Base-by-base conservation (phyloP, 495 filamentous ascomycete species). In the Hypoxylon cercidicola region DNA sequence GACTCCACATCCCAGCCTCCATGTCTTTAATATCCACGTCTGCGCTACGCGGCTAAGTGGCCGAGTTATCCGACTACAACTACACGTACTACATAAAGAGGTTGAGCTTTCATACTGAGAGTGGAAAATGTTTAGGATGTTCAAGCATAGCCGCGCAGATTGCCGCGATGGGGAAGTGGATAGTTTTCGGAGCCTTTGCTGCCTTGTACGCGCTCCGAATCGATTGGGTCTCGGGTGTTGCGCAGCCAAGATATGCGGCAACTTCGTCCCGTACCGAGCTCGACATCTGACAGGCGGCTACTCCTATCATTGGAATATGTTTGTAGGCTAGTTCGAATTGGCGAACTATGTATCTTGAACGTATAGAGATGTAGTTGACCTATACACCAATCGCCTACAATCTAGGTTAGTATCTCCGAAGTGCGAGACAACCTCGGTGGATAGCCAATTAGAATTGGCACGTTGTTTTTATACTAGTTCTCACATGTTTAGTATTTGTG, bases 1-100 rank as follows among this genome's bases (percentile, higher is more conserved):
- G 18, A 21, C 18, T n/a, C 61, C 52, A 58, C 54, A 16, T 12
- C 32, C 46, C 30, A 52, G 19, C 54, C 30, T 9, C 25, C 25
- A 7, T 28, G 7, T 28, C 25, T 28, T 28, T 7, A 28, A 13
- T 13, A 9, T 45, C 10, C 18, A 23, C 20, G 13, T 44, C 11
- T 3, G 20, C 12, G 18, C 43, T 62, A 55, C 35, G 43, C 54
- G n/a, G 49, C 64, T 68, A 47, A 45, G 16, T 25, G 48, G 65
- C 65, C 65, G 65, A 68, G 53, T 53, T 59, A 64, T 48, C 61
- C 61, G 61, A 58, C 25, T 64, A 56, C 35, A 11, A n/a, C n/a
- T 37, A 37, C 10, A 37, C 34, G 34, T 4, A 37, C 3, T 37
- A 37, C 3, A 2, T 11, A 11, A 32, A 10, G 30, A 9, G 34